Base-by-base conservation (phyloP, 2,329 filamentous ascomycete species). In the Aspergillus sp. region DNA sequence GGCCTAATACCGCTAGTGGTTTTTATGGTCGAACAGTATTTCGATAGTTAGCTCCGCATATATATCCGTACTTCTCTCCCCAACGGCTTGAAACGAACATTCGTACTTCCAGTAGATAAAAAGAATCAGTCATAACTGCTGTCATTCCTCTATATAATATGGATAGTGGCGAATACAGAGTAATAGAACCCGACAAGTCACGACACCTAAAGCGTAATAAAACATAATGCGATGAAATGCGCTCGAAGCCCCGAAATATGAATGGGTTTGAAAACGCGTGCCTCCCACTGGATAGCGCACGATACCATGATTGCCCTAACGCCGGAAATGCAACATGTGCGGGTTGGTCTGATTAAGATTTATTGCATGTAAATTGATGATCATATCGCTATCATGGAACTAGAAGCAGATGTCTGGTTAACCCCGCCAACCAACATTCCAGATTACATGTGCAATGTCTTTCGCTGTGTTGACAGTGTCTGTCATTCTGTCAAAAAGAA, bases 401-500 rank as follows among this genome's bases (percentile, higher is more conserved):
- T 11, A 46, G 40, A 40, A 35, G 37, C 27, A 49, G 37, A 37
- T 31, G 27, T 23, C 14, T 24, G 33, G 19, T 80, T 70, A 83
- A 63, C 80, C 79, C 60, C 81, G 76, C 85, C 85, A 87, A 19
- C 85, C 85, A 46, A 87, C 85, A 64, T 87, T 87, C 84, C 85
- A 87, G 58, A 87, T 85, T 7, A 87, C 85, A 70, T 86, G 84
- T 6, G 83, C 84, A 62, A 87, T 87, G 64, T 87, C 85, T 57
- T 79, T 78, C 39, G 85, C 84, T 2, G 85, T 87, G 67, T 87
- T 87, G 59, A 87, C 82, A 6, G 90, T 93, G 76, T 96, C 90
- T 71, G 93, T 86, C 50, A 96, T 87, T 67, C 88, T 86, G 60
- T 90, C 89, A 69, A 96, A 84, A 55, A 54, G 33, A 21, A 96